Evolutionary conservation across 371 early-diverging fungal species (phyloP), one percentile per base, ranked within the genome.

Genomic region (Mucor racemosus): DNA sequence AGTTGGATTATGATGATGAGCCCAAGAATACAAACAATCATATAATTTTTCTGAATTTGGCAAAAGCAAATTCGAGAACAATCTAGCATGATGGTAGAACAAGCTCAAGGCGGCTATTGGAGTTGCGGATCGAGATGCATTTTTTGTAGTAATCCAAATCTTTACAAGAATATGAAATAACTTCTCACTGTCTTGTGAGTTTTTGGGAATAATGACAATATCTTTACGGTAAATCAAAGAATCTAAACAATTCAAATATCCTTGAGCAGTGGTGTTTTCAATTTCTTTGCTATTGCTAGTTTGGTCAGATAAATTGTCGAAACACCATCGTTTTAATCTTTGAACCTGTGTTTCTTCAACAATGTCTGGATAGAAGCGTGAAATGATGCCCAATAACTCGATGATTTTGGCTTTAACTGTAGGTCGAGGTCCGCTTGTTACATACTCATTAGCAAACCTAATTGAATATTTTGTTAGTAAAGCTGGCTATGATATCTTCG

Each of bases 91-190:
- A 15, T 88, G 72, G 1, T 67, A 64, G 39, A 93, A 76, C 7
- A 93, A 64, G 7, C 78, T 70, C 44, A 91, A 42, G 1, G 87
- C 91, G 53, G 90, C 89, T 82, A 73, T 48, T 7, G 58, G 53
- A 21, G 60, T 33, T 7, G 38, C 34, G 50, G 58, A 72, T 31
- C 73, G 48, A 21, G 8, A 46, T n/a, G 56, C 19, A 38, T 59
- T 8, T 14, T 8, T 26, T 26, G 26, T 26, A 26, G 26, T 26
- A 26, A 0, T 26, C 7, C 15, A 72, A 11, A 68, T 31, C 1
- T 39, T 44, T 35, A 41, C 59, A 14, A 62, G 35, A 15, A 21
- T 17, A 3, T 57, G 26, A 13, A 70, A 64, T 4, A 70, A 48
- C 19, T 33, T 55, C 4, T 61, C 60, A 15, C 50, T 46, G 3